Conservation (phyloP, 2,329 filamentous ascomycete species). For the Calonectria pseudoturangicola region DNA sequence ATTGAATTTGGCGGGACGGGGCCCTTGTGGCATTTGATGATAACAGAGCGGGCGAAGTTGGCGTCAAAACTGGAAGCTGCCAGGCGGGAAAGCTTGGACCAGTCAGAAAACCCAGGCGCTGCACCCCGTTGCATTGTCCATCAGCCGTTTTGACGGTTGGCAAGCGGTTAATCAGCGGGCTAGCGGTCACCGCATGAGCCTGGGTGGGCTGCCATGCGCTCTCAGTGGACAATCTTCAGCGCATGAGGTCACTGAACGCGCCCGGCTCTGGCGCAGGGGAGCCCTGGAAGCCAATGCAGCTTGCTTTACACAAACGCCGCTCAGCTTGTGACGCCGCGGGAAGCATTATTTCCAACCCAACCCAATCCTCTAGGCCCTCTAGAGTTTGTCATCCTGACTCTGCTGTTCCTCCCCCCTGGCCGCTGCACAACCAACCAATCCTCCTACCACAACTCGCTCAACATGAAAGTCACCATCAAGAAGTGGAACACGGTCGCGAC, state of each 20-base stretch:
- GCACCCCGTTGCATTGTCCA: conserved; percentile 39
- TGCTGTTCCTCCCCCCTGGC: conserved; percentile 25
- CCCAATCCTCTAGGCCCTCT: conserved; percentile 24
- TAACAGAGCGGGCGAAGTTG: conserved; percentile 53
- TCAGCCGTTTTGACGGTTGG: conserved; percentile 40
- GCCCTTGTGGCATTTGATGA: conserved; percentile 52
- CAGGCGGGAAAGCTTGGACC: conserved; percentile 52
- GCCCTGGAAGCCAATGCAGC: conserved; percentile 28
- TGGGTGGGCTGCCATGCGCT: conserved; percentile 19
- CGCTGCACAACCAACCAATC: not conserved
- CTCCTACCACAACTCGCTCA: conserved; percentile 41
- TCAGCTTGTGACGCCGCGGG: conserved; percentile 24
- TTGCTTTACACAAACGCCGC: conserved; percentile 22
- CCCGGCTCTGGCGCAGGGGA: conserved; percentile 32
- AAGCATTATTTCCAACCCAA: conserved; percentile 32
- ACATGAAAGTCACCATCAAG: conserved; percentile 96
- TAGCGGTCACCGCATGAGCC: conserved; percentile 26
- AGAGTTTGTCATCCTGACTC: conserved; percentile 46
- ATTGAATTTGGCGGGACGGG: conserved; percentile 48
- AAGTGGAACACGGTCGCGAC: conserved; percentile 96
- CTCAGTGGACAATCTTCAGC: conserved; percentile 46
- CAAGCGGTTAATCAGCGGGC: conserved; percentile 41
- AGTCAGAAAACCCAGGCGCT: conserved; percentile 33
- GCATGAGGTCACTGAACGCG: conserved; percentile 52
- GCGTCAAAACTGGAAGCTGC: conserved; percentile 50